These are phyloP conservation scores for Fraxinus floribunda DNA, from an alignment of 305 asterid genomes.

Conservation along the genomic window DNA sequence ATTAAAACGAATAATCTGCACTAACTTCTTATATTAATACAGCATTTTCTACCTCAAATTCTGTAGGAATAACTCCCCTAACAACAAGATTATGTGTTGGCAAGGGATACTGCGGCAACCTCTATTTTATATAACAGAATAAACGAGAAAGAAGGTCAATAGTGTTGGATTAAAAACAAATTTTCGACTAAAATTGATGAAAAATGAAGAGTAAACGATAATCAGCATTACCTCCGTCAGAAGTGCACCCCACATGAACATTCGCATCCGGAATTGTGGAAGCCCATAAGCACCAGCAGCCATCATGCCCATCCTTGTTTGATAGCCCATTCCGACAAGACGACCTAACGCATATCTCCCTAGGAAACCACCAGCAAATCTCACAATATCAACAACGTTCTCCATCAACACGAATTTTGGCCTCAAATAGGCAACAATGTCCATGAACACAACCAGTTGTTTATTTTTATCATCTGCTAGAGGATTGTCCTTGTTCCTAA, in stretches of 20 bases:
- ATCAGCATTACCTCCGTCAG: slow-evolving; percentile 41
- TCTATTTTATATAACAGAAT: slow-evolving; percentile 31
- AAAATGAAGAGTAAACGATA: not conserved
- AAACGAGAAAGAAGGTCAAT: not conserved
- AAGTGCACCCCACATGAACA: slow-evolving; percentile 83
- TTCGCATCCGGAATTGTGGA: slow-evolving; percentile 83
- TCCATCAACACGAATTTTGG: slow-evolving; percentile 81
- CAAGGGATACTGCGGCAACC: slow-evolving; percentile 71
- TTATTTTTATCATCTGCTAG: slow-evolving; percentile 63
- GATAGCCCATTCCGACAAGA: slow-evolving; percentile 66
- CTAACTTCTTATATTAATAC: not conserved
- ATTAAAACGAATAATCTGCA: not conserved
- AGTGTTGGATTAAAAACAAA: not conserved
- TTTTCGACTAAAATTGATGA: not conserved
- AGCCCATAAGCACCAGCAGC: slow-evolving; percentile 91
- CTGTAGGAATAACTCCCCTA: slow-evolving; percentile 56
- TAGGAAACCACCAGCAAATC: slow-evolving; percentile 56
- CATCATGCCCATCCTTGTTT: slow-evolving; percentile 78
- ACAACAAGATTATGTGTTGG: slow-evolving; percentile 69
- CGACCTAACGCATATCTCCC: slow-evolving; percentile 78
- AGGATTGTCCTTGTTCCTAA: slow-evolving; percentile 52
- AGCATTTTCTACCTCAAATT: slow-evolving; percentile 58
- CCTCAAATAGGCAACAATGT: slow-evolving; percentile 53
- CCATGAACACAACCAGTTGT: slow-evolving; percentile 70
- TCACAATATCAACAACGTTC: slow-evolving; percentile 77